Percentiles rank a stretch among this genome's conserved stretches.
Evolutionary conservation across 345 rosid species (phyloP).

Genomic region (Diplotaxis tenuifolia): DNA sequence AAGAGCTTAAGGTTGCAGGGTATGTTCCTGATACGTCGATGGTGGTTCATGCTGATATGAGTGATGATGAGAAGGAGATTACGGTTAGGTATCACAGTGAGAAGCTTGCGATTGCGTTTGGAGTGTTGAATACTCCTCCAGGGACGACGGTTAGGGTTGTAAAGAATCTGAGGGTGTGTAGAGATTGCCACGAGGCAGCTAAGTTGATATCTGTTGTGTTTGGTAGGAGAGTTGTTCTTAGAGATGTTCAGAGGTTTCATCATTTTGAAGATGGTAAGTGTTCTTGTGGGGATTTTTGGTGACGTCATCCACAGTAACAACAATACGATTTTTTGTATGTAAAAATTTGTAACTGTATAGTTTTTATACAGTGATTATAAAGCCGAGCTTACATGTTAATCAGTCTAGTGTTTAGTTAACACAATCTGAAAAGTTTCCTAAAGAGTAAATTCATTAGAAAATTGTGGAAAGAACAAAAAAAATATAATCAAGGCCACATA

Average conservation of each 20-base stretch:
- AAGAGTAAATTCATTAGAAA: too few relatives aligned
- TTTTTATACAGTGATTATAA: background rate
- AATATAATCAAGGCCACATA: background rate
- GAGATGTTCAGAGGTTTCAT: constrained; percentile 93
- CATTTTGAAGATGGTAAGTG: constrained; percentile 75
- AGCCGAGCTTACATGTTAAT: background rate
- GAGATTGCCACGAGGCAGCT: constrained; percentile 85
- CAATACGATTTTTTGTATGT: background rate
- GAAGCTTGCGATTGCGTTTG: constrained; percentile 74
- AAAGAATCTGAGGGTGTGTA: constrained; percentile 82
- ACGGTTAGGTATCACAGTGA: constrained; percentile 81
- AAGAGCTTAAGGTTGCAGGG: constrained; percentile 75
- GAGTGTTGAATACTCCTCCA: constrained; percentile 68
- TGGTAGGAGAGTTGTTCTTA: constrained; percentile 64
- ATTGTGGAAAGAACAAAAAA: too few relatives aligned
- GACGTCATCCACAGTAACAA: constrained; percentile 5
- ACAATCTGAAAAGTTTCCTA: background rate
- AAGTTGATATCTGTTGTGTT: constrained; percentile 65
- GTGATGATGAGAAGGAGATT: constrained; percentile 62
- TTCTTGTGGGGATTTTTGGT: constrained; percentile 91
- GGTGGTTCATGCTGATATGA: constrained; percentile 63
- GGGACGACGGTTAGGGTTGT: constrained; percentile 71
- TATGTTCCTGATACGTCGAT: constrained; percentile 71
- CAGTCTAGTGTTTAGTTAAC: background rate
- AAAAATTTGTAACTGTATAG: constrained; percentile 5